Evolutionary conservation across 257 asterid species (phyloP).

Genomic region (Fraxinus americana): DNA sequence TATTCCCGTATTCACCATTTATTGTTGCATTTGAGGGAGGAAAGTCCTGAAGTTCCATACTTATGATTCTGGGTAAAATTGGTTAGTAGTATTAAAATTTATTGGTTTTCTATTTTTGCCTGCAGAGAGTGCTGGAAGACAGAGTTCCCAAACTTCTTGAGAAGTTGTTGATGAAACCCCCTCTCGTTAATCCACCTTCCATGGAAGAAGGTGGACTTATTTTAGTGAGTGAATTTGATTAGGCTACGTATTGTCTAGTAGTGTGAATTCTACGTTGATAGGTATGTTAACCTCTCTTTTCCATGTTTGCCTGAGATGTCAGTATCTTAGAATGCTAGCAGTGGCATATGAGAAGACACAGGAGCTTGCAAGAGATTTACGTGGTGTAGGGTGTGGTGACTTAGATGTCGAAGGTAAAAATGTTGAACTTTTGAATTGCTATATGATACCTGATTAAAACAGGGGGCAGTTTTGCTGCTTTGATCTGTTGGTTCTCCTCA

Average conservation of each 20-base stretch:
- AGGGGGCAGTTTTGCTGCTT: background rate
- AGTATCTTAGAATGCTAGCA: constrained; percentile 96
- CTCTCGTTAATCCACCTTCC: constrained; percentile 85
- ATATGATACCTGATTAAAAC: background rate
- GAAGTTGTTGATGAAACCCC: constrained; percentile 80
- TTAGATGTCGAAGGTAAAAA: constrained; percentile 90
- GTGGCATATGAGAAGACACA: constrained; percentile 96
- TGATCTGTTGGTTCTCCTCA: background rate
- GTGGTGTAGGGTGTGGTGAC: constrained; percentile 93
- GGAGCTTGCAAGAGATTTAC: constrained; percentile 88
- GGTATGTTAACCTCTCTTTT: constrained; percentile 27
- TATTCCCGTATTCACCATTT: constrained; percentile 31
- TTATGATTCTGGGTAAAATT: background rate
- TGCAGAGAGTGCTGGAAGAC: constrained; percentile 97
- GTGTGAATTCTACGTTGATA: constrained; percentile 10
- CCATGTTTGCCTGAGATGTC: constrained; percentile 29
- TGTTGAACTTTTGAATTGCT: constrained; percentile 2
- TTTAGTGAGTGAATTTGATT: constrained; percentile 57
- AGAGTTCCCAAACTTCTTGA: constrained; percentile 93
- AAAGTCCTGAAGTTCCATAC: constrained; percentile 8
- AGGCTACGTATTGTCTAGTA: constrained; percentile 6
- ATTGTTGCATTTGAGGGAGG: constrained; percentile 18
- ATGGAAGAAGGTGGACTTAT: constrained; percentile 99
- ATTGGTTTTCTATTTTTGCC: constrained; percentile 5
- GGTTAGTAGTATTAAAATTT: constrained; percentile 6